Base-by-base conservation (phyloP, 2,329 filamentous ascomycete genomes). In the Daldinia sp. region DNA sequence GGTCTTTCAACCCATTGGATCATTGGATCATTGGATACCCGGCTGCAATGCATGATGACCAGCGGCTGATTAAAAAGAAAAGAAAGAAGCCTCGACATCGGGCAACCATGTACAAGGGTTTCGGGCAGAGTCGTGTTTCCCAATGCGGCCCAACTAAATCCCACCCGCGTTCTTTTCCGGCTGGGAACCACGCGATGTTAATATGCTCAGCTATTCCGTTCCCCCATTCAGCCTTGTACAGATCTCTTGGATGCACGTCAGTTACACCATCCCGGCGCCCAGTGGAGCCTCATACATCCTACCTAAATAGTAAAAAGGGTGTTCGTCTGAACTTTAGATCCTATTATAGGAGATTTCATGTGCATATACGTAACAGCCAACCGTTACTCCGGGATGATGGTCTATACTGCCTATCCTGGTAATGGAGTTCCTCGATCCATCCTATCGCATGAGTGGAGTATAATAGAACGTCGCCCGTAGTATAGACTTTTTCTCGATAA, bases 141-240 rank as follows among this genome's bases (percentile, higher is more conserved):
- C 55, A 49, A 64, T 64, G 48, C 62, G 63, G 61, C 65, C 67
- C 63, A 67, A 64, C 58, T 56, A 65, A 57, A 58, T 66, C 59
- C 62, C 58, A 63, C 56, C 59, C 63, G 54, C 50, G 32, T 58
- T 66, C 56, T 49, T 63, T 67, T 58, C 49, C 25, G 50, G 62
- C 53, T 58, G 62, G 56, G 52, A 58, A 63, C 64, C 65, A 65
- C 57, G 65, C 65, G 65, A 66, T 61, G 50, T 53, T 60, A 52
- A 61, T 68, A 61, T 51, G 51, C 66, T 63, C 61, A 60, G 64
- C 66, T 68, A 52, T 65, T 59, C 59, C 51, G 64, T 72, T 67
- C 63, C 70, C 68, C 56, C 63, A 71, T 74, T 73, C 72, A 75
- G 72, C 72, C 72, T 74, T 73, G 72, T 69, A 71, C 69, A 70